Base-by-base conservation (phyloP, 768 basidiomycete genomes). In the Agaricus sinodeliciosus region DNA sequence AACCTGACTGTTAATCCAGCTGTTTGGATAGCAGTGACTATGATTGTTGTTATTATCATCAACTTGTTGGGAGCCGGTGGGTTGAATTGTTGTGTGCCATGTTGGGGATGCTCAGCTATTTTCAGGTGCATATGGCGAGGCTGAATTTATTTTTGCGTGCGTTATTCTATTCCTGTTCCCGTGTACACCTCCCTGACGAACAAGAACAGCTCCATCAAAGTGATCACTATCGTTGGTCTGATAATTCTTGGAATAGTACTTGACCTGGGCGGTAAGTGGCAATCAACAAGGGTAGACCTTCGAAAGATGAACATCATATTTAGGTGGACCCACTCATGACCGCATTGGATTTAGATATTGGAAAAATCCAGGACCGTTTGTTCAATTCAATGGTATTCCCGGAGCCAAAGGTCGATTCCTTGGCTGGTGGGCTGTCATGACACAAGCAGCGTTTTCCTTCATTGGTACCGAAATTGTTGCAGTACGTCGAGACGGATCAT, bases 381-480 rank as follows among this genome's bases (percentile, higher is more conserved):
- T 76, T 9, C 90, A 95, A 61, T 90, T 69, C 60, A 11, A 72
- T 11, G 72, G 66, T 3, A 89, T 91, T 18, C 5, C 61, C 3
- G 94, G 94, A 3, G 55, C 78, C 2, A 80, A 78, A 59, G 94
- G 93, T 8, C 80, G 73, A 22, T 96, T 97, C 77, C 62, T 81
- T 28, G 78, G 74, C 4, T 79, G 70, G 66, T 78, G 73, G 74
- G 73, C 72, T 12, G 73, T 76, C 13, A 65, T 95, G 69, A 82
- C 84, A 6, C 87, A 94, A 58, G 94, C 94, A 3, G 92, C 90
- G 12, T 96, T 94, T 74, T 92, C 90, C 9, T 94, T 71, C 57
- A 92, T 94, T 55, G 94, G 94, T 13, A 94, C 92, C 5, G 94
- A 97, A 67, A 93, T 95, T 62, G 92, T 95, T 39, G 91, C 90